These are phyloP conservation scores for Exophiala dermatitidis DNA, from an alignment of 2,329 filamentous ascomycete species.

Conservation along the genomic window DNA sequence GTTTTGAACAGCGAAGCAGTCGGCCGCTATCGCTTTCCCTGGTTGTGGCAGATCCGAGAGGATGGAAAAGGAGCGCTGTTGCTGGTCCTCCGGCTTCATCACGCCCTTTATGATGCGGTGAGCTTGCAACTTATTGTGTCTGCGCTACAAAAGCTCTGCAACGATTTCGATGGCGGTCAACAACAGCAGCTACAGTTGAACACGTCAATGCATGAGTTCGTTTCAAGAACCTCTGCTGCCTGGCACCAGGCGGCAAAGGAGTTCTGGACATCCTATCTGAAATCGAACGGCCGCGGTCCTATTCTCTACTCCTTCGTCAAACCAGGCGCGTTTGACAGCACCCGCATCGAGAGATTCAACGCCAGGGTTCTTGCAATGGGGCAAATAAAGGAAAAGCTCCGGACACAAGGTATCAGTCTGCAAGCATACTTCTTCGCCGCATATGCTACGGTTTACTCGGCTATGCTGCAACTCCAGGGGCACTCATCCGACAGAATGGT, in stretches of 20 bases:
- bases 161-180: constrained; percentile 11
- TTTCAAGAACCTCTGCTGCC: constrained; percentile 1
- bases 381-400: constrained; percentile 37
- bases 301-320: background rate
- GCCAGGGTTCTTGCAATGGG: constrained; percentile 39
- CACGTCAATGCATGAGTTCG: constrained; percentile 25
- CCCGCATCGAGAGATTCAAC: constrained; percentile 42
- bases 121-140: constrained; percentile 61
- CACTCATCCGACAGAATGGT: background rate
- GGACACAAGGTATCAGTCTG: constrained; percentile 53
- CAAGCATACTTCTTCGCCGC: constrained; percentile 71
- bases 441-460: constrained; percentile 51
- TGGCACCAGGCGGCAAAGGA: constrained; percentile 19
- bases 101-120: constrained; percentile 81
- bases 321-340: constrained; percentile 13
- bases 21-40: constrained; percentile 17
- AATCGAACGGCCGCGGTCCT: constrained; percentile 1
- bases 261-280: constrained; percentile 43
- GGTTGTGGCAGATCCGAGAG: constrained; percentile 6
- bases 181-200: constrained; percentile 17
- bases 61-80: constrained; percentile 27
- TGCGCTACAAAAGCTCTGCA: constrained; percentile 43
- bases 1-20: constrained; percentile 13
- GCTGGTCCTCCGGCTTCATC: constrained; percentile 60
- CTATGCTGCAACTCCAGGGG: constrained; percentile 29